Conservation (phyloP, 1,284 basidiomycete species). For the Ganoderma lingzhi region DNA sequence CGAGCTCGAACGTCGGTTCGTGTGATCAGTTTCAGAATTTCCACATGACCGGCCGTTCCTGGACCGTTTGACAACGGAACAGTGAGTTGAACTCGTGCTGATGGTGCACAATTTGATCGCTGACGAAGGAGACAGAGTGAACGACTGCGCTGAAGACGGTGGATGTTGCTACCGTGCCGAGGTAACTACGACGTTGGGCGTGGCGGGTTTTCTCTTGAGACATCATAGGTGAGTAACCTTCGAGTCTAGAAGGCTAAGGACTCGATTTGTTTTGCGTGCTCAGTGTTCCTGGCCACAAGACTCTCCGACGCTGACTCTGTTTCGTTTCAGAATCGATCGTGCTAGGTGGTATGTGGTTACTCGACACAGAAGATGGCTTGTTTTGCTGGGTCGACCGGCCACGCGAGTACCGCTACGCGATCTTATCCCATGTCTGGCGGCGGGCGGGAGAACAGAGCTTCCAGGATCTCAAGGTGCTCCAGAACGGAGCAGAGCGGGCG, state of each 20-base stretch:
- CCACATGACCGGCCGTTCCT: neutral
- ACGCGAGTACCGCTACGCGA: constrained; percentile 30
- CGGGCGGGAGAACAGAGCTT: constrained; percentile 26
- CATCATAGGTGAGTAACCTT: neutral
- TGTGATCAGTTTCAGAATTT: neutral
- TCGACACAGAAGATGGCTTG: constrained; percentile 23
- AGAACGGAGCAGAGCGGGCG: constrained; percentile 5
- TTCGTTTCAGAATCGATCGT: neutral
- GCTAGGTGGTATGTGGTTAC: constrained; percentile 21
- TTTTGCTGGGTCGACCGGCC: constrained; percentile 27
- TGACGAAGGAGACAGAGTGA: neutral
- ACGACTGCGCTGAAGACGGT: neutral
- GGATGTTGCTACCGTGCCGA: neutral
- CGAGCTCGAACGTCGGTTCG: neutral
- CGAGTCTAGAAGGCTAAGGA: neutral
- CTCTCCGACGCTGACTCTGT: neutral
- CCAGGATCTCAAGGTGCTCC: constrained; percentile 27
- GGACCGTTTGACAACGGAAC: constrained; percentile 1
- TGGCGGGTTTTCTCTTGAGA: neutral
- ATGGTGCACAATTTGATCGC: neutral
- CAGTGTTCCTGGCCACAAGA: neutral
- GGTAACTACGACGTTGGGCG: too few species aligned
- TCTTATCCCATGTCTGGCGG: constrained; percentile 30
- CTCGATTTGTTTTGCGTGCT: neutral
- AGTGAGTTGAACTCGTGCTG: constrained; percentile 1